A percentile compares a stretch with the other conserved stretches of the same genome.
Evolutionary conservation across 495 filamentous ascomycete species (phyloP).

Genomic region (Letharia lupina): DNA sequence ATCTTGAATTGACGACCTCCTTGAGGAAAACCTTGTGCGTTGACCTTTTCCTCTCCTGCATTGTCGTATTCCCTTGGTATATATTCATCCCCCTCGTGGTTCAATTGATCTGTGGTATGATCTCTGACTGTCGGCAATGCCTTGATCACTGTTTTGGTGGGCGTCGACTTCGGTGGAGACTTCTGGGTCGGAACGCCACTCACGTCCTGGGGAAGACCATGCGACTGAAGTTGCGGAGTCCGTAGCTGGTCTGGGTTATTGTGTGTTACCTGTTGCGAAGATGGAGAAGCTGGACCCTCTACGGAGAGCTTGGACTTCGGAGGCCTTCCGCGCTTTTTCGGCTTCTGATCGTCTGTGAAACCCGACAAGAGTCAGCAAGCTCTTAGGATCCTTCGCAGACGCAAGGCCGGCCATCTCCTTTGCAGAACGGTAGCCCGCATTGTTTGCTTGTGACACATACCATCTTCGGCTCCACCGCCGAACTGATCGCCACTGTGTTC

Average conservation of each 20-base stretch:
- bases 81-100: constrained; percentile 89
- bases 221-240: constrained; percentile 70
- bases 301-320: constrained; percentile 57
- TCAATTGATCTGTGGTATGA: constrained; percentile 95
- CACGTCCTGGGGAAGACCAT: constrained; percentile 53
- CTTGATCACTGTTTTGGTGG: constrained; percentile 78
- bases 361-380: constrained; percentile 12
- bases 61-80: constrained; percentile 87
- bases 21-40: constrained; percentile 67
- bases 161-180: constrained; percentile 82
- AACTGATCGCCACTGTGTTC: constrained; percentile 54
- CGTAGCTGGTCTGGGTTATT: constrained; percentile 49
- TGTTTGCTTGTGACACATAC: constrained; percentile 48
- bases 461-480: constrained; percentile 69
- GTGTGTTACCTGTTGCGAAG: constrained; percentile 42
- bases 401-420: not conserved
- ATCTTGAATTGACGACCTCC: constrained; percentile 86
- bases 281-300: constrained; percentile 37
- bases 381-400: not conserved
- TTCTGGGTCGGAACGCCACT: constrained; percentile 55
- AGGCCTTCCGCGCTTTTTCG: constrained; percentile 79
- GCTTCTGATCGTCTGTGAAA: constrained; percentile 59
- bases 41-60: constrained; percentile 88
- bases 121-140: constrained; percentile 92
- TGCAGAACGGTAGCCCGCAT: constrained; percentile 18